Conservation (phyloP, 2,329 filamentous ascomycete species). For the Trichoderma harzianum region DNA sequence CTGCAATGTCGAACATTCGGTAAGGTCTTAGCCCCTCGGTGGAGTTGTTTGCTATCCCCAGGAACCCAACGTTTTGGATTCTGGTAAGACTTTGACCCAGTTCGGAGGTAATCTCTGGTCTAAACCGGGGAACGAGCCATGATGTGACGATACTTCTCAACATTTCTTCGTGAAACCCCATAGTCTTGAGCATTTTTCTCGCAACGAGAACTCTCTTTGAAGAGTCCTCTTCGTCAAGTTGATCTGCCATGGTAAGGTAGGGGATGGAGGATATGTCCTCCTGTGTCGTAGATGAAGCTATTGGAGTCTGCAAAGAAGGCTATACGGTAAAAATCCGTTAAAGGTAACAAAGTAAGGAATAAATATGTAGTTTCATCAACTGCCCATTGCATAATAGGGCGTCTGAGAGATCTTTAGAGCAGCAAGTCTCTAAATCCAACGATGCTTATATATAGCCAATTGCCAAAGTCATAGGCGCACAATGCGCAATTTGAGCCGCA, state of each 20-base stretch:
- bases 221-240: background rate
- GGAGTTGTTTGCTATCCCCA: background rate
- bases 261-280: background rate
- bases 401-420: background rate
- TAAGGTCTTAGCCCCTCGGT: background rate
- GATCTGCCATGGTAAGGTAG: background rate
- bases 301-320: background rate
- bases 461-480: background rate
- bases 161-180: conserved; percentile 14
- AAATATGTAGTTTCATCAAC: background rate
- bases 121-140: conserved; percentile 17
- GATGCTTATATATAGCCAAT: background rate
- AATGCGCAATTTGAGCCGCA: background rate
- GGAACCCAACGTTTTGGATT: conserved; percentile 14
- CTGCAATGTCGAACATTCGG: conserved; percentile 10
- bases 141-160: conserved; percentile 12
- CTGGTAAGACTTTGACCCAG: background rate
- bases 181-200: conserved; percentile 3
- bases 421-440: background rate
- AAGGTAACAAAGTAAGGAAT: background rate
- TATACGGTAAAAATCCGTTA: background rate
- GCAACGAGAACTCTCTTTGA: background rate
- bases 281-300: background rate
- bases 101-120: conserved; percentile 1
- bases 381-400: background rate